Conservation (phyloP, 192 early-diverging fungal genomes). For the Spinellus fusiger region DNA sequence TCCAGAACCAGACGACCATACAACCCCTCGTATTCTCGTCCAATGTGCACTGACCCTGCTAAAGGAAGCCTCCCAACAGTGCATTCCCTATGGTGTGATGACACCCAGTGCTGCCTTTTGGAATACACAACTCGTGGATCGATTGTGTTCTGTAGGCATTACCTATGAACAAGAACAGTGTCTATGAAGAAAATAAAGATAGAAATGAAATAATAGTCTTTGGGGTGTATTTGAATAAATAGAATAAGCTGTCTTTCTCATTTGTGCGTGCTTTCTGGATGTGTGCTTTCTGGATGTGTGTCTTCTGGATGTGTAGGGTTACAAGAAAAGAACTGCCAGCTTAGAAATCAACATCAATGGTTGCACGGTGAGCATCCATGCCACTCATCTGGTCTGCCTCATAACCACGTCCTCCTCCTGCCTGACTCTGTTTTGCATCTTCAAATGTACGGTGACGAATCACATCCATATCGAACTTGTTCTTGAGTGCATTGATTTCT, state of each 20-base stretch:
- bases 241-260: background rate
- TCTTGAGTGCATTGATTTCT: slow-evolving; percentile 70
- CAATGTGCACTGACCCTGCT: slow-evolving; percentile 49
- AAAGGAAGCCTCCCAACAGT: slow-evolving; percentile 30
- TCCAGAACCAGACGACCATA: slow-evolving; percentile 63
- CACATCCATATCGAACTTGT: slow-evolving; percentile 69
- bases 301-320: background rate
- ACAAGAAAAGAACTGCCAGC: background rate
- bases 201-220: background rate
- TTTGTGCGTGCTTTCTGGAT: background rate
- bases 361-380: slow-evolving; percentile 24
- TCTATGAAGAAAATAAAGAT: background rate
- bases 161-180: slow-evolving; percentile 25
- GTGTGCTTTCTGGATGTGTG: background rate
- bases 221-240: too few relatives aligned
- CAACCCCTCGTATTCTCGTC: slow-evolving; percentile 54
- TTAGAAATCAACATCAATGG: slow-evolving; percentile 65
- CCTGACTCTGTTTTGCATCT: slow-evolving; percentile 15
- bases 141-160: slow-evolving; percentile 42
- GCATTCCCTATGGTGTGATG: slow-evolving; percentile 41
- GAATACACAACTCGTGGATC: slow-evolving; percentile 39
- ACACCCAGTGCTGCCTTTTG: slow-evolving; percentile 50
- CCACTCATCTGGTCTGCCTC: slow-evolving; percentile 31
- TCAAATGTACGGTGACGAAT: slow-evolving; percentile 31
- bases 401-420: slow-evolving; percentile 9